These are phyloP conservation scores for Rugiboletus extremiorientalis DNA, from an alignment of 1,284 basidiomycete species.

Conservation along the genomic window DNA sequence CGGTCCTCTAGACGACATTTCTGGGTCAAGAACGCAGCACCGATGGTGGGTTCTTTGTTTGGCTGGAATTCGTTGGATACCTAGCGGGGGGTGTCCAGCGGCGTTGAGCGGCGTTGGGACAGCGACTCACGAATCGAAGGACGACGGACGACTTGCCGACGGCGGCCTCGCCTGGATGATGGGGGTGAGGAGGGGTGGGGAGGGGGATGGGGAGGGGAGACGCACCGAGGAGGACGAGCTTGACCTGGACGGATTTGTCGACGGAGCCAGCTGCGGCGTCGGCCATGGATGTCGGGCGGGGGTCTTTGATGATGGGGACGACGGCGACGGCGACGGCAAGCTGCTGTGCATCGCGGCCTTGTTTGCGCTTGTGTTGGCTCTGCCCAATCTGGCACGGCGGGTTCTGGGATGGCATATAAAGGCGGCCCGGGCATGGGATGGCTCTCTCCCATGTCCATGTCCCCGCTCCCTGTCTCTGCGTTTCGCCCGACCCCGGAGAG, in stretches of 20 bases:
- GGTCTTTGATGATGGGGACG: slow-evolving; percentile 1
- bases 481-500: slow-evolving; percentile 63
- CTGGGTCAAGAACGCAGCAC: slow-evolving; percentile 91
- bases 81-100: slow-evolving; percentile 38
- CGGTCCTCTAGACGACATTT: slow-evolving; percentile 91
- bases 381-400: neutral
- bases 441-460: too few species aligned
- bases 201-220: slow-evolving; percentile 5
- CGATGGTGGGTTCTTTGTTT: slow-evolving; percentile 98
- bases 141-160: slow-evolving; percentile 99
- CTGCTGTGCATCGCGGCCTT: slow-evolving; percentile 17
- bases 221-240: slow-evolving; percentile 61
- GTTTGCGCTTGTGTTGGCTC: slow-evolving; percentile 30
- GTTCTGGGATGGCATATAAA: too few species aligned
- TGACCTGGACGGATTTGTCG: slow-evolving; percentile 60
- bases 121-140: slow-evolving; percentile 84
- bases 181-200: neutral
- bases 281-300: slow-evolving; percentile 46
- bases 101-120: neutral
- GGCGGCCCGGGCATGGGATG: too few species aligned
- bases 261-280: slow-evolving; percentile 68
- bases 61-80: slow-evolving; percentile 94
- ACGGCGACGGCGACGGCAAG: neutral
- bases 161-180: slow-evolving; percentile 88
- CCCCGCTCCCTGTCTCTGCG: neutral